Percentiles rank a stretch among this genome's conserved stretches.
These are phyloP conservation scores for Neurospora intermedia DNA, from an alignment of 495 filamentous ascomycete genomes.

Conservation along the genomic window DNA sequence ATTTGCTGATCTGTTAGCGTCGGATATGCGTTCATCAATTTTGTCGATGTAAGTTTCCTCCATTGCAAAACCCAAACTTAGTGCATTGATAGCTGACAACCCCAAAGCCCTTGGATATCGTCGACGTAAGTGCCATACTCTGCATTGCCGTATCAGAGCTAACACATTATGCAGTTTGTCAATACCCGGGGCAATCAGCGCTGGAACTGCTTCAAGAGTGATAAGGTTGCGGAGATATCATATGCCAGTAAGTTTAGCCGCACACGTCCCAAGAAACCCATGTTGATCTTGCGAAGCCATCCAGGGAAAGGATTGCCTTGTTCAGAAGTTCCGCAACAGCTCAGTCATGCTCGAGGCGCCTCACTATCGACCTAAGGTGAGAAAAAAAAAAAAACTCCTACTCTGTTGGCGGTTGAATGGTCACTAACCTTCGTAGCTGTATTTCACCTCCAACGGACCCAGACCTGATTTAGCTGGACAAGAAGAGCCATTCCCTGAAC, in stretches of 20 bases:
- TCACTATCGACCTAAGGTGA: slow-evolving; percentile 75
- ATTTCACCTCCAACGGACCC: slow-evolving; percentile 35
- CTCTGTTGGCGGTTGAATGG: neutral
- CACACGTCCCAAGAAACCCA: neutral
- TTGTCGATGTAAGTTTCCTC: slow-evolving; percentile 56
- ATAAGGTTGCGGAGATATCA: slow-evolving; percentile 81
- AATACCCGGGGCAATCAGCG: slow-evolving; percentile 55
- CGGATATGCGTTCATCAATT: slow-evolving; percentile 97
- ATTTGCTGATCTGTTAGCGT: slow-evolving; percentile 49
- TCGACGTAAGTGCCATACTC: slow-evolving; percentile 43
- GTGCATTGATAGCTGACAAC: slow-evolving; percentile 18
- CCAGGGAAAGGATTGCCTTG: slow-evolving; percentile 80
- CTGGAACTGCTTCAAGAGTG: slow-evolving; percentile 76
- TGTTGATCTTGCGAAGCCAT: slow-evolving; percentile 47
- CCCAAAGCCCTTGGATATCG: slow-evolving; percentile 56
- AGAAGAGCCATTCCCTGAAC: slow-evolving; percentile 63
- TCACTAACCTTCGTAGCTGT: slow-evolving; percentile 32
- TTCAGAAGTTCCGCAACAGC: slow-evolving; percentile 93
- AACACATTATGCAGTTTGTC: slow-evolving; percentile 52
- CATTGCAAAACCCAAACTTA: neutral
- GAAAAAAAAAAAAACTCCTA: slow-evolving; percentile 4
- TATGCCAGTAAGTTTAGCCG: slow-evolving; percentile 67
- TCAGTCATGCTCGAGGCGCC: slow-evolving; percentile 81
- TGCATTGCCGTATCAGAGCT: slow-evolving; percentile 14
- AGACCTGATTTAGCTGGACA: slow-evolving; percentile 32